Percentiles rank a stretch among this genome's conserved stretches.
These are phyloP conservation scores for Calonectria pseudoreteaudii DNA, from an alignment of 2,329 filamentous ascomycete genomes.

Conservation along the genomic window DNA sequence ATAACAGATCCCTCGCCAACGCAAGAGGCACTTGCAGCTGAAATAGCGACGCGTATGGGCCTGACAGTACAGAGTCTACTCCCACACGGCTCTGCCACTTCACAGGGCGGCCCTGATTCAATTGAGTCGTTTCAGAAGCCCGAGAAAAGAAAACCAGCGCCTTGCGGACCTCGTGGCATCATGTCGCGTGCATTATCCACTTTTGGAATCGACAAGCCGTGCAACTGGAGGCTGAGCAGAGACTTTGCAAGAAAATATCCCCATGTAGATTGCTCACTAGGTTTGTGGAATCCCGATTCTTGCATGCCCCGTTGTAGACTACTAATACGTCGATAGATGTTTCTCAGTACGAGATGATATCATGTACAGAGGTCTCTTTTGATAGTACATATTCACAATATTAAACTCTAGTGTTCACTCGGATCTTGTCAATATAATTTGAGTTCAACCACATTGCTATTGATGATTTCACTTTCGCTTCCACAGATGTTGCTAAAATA, in stretches of 20 bases:
- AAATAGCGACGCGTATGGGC: not conserved
- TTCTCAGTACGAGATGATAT: slow-evolving; percentile 1
- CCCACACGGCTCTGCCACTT: not conserved
- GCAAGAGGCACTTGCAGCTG: not conserved
- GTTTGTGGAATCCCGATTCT: not conserved
- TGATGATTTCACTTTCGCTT: not conserved
- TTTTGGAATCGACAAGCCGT: slow-evolving; percentile 6
- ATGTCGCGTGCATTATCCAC: not conserved
- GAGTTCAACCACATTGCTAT: not conserved
- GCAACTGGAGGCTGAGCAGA: slow-evolving; percentile 13
- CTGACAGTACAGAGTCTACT: not conserved
- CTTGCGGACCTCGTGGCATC: not conserved
- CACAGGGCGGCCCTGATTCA: not conserved
- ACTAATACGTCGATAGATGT: not conserved
- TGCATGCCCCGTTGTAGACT: no score
- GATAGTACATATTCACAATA: not conserved
- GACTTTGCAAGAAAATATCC: slow-evolving; percentile 13
- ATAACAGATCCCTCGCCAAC: not conserved
- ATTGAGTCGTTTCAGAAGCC: not conserved
- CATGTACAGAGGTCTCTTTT: not conserved
- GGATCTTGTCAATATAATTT: not conserved
- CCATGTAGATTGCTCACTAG: slow-evolving; percentile 8
- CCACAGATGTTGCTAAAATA: accelerated
- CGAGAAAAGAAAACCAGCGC: not conserved
- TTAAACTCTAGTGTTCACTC: not conserved